A percentile compares a stretch with the other conserved stretches of the same genome.
Evolutionary conservation across 2,329 filamentous ascomycete genomes (phyloP).

Genomic region (Helminthosporium solani): DNA sequence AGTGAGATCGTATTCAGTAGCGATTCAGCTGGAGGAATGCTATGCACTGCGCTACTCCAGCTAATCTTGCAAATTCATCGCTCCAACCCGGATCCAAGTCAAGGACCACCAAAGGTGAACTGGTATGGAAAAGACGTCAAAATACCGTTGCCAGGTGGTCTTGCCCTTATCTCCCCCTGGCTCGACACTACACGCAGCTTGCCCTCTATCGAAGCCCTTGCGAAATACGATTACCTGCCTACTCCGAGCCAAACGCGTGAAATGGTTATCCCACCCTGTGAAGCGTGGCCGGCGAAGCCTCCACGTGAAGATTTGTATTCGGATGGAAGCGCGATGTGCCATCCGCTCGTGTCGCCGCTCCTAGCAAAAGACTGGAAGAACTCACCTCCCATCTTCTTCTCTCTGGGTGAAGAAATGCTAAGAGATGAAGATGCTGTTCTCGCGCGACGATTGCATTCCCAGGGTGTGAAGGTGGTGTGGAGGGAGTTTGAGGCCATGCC

Average conservation of each 20-base stretch:
- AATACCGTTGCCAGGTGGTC: conserved; percentile 67
- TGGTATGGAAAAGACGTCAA: conserved; percentile 62
- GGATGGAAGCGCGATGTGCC: conserved; percentile 48
- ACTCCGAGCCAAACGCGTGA: conserved; percentile 41
- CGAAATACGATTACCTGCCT: conserved; percentile 65
- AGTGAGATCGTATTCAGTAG: conserved; percentile 70
- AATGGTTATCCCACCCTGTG: conserved; percentile 50
- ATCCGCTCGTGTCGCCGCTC: conserved; percentile 69
- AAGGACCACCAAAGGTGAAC: conserved; percentile 41
- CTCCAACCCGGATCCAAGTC: conserved; percentile 24
- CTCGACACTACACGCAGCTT: conserved; percentile 66
- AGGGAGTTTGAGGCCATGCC: conserved; percentile 81
- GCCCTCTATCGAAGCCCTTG: conserved; percentile 56
- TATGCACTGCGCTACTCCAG: conserved; percentile 66
- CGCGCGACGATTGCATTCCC: conserved; percentile 55
- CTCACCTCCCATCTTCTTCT: conserved; percentile 66
- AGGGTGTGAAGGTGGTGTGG: conserved; percentile 63
- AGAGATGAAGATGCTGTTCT: conserved; percentile 66
- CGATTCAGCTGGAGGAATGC: conserved; percentile 75
- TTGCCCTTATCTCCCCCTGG: conserved; percentile 68
- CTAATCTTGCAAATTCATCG: conserved; percentile 64
- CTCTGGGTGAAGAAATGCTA: conserved; percentile 70
- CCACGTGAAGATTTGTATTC: conserved; percentile 52
- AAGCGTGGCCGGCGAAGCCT: conserved; percentile 48
- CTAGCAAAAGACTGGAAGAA: conserved; percentile 60